Base-by-base conservation (phyloP, 2,329 filamentous ascomycete genomes). In the Zarea fungicola region DNA sequence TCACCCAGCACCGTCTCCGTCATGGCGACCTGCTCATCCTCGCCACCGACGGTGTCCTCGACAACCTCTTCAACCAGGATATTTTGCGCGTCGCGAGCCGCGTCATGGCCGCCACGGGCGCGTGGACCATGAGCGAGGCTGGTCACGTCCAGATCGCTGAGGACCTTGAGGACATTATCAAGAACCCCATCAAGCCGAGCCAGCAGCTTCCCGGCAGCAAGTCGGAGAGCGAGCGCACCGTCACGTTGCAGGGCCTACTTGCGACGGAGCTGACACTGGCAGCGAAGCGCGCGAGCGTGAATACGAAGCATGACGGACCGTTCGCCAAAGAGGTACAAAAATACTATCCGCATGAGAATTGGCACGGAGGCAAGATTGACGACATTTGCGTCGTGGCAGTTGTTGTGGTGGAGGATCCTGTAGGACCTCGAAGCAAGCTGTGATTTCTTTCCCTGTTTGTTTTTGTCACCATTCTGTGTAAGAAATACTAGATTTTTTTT, bases 11-110 rank as follows among this genome's bases (percentile, higher is more conserved):
- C 64, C 68, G 74, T 35, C 78, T 97, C 48, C 84, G 86, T 55
- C 90, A 97, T 65, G 93, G 93, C 18, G 93, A 99, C 63, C 85
- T 99, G 2, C 73, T 97, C n/a, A 71, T 99, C 16, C 87, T 99
- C 57, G 93, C 90, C 2, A 96, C 90, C 1, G 93, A 99, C 66
- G 93, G 93, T 4, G 86, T 97, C 5, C 93, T 93, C 79, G 93
- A 99, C 66, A 99, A 99, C 59, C 75, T 99, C 26, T 93, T 89
- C 61, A 87, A 90, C 60, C 87, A 95, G 61, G 90, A 99, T 56
- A 85, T 95, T 25, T 76, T 99, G 11, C 81, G 83, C 52, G 82
- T 95, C 45, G 83, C 92, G 22, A 92, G 85, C 56, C 76, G 78
- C 42, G 75, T 83, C 23, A 95, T 99, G 89, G 74, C 83, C 28